Evolutionary conservation across 805 yeast species (phyloP).

Genomic region (Teunomyces kruisii): DNA sequence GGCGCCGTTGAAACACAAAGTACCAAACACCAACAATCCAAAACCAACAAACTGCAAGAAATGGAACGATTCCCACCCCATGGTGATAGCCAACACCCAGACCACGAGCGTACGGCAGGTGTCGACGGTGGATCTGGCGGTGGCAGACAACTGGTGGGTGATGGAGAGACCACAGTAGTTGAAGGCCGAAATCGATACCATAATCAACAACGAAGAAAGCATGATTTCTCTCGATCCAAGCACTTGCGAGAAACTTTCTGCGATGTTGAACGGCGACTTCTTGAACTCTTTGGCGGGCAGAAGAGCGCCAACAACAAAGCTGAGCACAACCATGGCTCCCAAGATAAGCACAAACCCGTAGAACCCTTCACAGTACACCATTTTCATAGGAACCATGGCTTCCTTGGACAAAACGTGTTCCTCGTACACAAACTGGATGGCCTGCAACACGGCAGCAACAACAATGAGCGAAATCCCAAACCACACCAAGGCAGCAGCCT

Average conservation of each 20-base stretch:
- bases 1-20: conserved; percentile 71
- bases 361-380: conserved; percentile 75
- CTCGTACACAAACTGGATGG: conserved; percentile 75
- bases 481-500: conserved; percentile 29
- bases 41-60: conserved; percentile 67
- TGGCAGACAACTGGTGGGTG: conserved; percentile 66
- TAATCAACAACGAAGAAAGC: conserved; percentile 57
- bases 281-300: conserved; percentile 33
- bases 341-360: conserved; percentile 56
- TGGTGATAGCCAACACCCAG: conserved; percentile 64
- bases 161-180: conserved; percentile 72
- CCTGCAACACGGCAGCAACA: conserved; percentile 65
- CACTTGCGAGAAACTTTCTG: conserved; percentile 50
- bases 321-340: conserved; percentile 43
- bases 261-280: conserved; percentile 56
- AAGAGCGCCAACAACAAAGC: conserved; percentile 38
- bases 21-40: conserved; percentile 62
- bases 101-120: conserved; percentile 73
- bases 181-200: conserved; percentile 71
- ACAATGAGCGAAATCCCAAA: conserved; percentile 61
- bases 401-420: conserved; percentile 60
- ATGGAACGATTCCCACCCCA: conserved; percentile 77
- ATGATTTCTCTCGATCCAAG: conserved; percentile 44
- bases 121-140: conserved; percentile 77
- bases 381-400: conserved; percentile 56